Percentiles rank a stretch among this genome's conserved stretches.
phyloP scores from a whole-genome alignment of 2,329 filamentous ascomycete species.

The Hymenoscyphus salicellus region DNA sequence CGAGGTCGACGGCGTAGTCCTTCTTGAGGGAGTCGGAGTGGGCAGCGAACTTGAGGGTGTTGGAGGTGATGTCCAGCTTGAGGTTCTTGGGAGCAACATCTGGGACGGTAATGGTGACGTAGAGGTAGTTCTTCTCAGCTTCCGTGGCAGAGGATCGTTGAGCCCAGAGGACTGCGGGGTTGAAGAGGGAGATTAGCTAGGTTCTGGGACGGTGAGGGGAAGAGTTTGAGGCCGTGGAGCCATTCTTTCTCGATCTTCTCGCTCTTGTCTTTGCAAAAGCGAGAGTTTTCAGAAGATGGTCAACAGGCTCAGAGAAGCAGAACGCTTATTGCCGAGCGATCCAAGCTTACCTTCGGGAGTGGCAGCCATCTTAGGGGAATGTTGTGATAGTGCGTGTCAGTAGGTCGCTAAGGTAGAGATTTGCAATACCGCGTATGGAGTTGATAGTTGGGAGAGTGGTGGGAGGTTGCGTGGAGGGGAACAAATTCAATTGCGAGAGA shows the following conservation, averaged over 20 bases:
- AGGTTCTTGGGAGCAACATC: slow-evolving; percentile 75
- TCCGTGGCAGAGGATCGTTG: slow-evolving; percentile 86
- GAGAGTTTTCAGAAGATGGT: not conserved
- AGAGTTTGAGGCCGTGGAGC: not conserved
- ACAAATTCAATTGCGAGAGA: slow-evolving; percentile 5
- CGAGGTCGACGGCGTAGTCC: slow-evolving; percentile 80
- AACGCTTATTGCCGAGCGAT: slow-evolving; percentile 10
- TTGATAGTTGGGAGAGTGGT: not conserved
- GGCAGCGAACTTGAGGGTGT: slow-evolving; percentile 75
- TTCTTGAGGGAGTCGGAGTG: slow-evolving; percentile 79
- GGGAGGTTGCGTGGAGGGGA: not conserved
- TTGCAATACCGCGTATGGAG: not conserved
- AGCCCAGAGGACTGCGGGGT: slow-evolving; percentile 80
- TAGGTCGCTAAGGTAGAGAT: not conserved
- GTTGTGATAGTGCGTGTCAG: not conserved
- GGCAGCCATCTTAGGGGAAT: slow-evolving; percentile 24
- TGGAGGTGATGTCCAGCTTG: slow-evolving; percentile 80
- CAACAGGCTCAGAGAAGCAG: not conserved
- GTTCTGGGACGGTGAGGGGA: slow-evolving; percentile 4
- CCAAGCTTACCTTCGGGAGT: slow-evolving; percentile 35
- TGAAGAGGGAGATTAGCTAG: slow-evolving; percentile 7
- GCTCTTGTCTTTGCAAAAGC: not conserved
- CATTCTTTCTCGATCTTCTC: not conserved
- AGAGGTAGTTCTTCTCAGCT: slow-evolving; percentile 87
- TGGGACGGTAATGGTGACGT: slow-evolving; percentile 83